Conservation (phyloP, 2,329 filamentous ascomycete genomes). For the Arthrobotrys musiformis region DNA sequence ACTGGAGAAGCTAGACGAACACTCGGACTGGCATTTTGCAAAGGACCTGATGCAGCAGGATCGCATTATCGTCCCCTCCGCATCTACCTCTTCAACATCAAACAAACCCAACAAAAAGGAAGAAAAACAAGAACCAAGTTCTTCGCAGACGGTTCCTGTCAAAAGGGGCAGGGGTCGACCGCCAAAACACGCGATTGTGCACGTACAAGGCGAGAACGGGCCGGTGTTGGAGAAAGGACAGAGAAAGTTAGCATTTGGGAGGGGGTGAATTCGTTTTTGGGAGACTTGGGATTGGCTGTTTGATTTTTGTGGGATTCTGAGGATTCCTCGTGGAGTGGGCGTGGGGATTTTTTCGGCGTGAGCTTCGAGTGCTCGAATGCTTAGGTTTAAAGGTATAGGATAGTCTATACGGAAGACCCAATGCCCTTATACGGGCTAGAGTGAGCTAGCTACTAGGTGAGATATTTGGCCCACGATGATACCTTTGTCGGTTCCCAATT, state of each 20-base stretch:
- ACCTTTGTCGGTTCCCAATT: too few species aligned
- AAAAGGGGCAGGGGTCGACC: slow-evolving; percentile 51
- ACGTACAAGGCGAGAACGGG: slow-evolving; percentile 27
- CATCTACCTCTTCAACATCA: slow-evolving; percentile 61
- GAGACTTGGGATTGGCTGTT: not conserved
- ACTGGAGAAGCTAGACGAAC: slow-evolving; percentile 74
- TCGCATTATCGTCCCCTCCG: slow-evolving; percentile 31
- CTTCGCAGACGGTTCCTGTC: slow-evolving; percentile 56
- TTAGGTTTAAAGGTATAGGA: too few species aligned
- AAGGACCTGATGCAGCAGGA: slow-evolving; percentile 77
- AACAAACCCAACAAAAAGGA: slow-evolving; percentile 59
- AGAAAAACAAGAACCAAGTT: slow-evolving; percentile 58
- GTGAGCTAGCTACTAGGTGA: too few species aligned
- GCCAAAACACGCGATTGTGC: slow-evolving; percentile 56
- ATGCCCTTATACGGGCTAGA: too few species aligned
- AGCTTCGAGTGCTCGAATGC: too few species aligned
- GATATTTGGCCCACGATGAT: too few species aligned
- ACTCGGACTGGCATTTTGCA: slow-evolving; percentile 94
- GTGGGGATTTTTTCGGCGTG: too few species aligned
- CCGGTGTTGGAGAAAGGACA: slow-evolving; percentile 69
- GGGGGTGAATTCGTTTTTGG: slow-evolving; percentile 1
- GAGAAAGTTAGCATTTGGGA: slow-evolving; percentile 71
- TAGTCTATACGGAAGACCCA: too few species aligned
- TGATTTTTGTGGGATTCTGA: too few species aligned
- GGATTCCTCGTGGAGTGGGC: too few species aligned